These are phyloP conservation scores for Friedmanniomyces endolithicus DNA, from an alignment of 495 filamentous ascomycete genomes.

Conservation along the genomic window DNA sequence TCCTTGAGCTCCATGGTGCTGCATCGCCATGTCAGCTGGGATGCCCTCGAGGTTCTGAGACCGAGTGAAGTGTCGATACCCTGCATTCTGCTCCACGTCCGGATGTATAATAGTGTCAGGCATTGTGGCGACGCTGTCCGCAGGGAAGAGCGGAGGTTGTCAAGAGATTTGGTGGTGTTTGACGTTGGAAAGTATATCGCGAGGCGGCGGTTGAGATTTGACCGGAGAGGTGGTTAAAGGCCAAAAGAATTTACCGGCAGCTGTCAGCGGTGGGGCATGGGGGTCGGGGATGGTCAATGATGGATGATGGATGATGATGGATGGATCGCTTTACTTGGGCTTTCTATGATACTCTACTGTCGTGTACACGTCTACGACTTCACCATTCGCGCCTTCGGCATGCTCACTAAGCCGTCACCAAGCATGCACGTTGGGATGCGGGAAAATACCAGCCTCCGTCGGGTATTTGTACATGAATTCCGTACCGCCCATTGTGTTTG, in stretches of 20 bases:
- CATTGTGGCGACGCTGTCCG: background rate
- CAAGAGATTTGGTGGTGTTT: background rate
- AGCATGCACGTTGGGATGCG: background rate
- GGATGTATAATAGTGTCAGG: conserved; percentile 15
- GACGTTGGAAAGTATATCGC: background rate
- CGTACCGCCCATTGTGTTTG: too few relatives aligned
- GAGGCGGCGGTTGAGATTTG: background rate
- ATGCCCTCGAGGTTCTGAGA: background rate
- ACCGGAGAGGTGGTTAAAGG: too few relatives aligned
- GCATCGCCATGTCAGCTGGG: too few relatives aligned
- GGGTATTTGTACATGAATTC: too few relatives aligned
- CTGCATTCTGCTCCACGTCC: conserved; percentile 39
- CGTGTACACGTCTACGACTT: too few relatives aligned
- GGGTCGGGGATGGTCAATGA: too few relatives aligned
- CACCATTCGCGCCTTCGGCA: background rate
- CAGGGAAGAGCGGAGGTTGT: background rate
- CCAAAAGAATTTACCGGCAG: too few relatives aligned
- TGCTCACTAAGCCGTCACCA: background rate
- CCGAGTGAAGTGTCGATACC: conserved; percentile 36
- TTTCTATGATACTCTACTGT: too few relatives aligned
- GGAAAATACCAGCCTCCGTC: background rate
- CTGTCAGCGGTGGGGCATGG: too few relatives aligned
- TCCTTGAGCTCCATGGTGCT: conserved; percentile 91
- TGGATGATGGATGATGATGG: too few relatives aligned
- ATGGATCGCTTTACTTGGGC: too few relatives aligned